Conservation (phyloP, 306 rosid species). For the Adenanthera pavonina region DNA sequence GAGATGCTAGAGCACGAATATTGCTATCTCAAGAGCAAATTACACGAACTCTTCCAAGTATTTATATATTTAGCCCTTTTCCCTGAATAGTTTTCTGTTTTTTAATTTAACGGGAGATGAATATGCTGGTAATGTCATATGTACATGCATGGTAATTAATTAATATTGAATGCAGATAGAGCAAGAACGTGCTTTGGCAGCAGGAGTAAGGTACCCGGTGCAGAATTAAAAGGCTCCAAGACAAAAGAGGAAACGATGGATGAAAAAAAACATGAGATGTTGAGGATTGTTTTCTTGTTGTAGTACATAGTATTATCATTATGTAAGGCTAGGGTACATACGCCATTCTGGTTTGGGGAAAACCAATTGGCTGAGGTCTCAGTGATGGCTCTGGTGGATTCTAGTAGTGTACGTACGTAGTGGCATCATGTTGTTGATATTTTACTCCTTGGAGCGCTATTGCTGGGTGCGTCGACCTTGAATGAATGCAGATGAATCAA, state of each 20-base stretch:
- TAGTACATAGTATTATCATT: neutral
- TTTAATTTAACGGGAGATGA: too few species aligned
- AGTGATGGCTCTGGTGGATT: conserved; percentile 36
- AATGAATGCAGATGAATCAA: conserved; percentile 33
- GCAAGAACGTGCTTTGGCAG: conserved; percentile 85
- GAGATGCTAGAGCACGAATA: conserved; percentile 91
- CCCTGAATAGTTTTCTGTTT: too few species aligned
- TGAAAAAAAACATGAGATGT: neutral
- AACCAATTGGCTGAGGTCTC: neutral
- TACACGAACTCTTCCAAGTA: conserved; percentile 94
- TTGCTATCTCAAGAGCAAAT: conserved; percentile 90
- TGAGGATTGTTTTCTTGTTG: neutral
- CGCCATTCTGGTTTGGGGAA: conserved; percentile 19
- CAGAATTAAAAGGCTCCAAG: conserved; percentile 43
- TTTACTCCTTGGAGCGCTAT: neutral
- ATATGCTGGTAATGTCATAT: neutral
- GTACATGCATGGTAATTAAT: neutral
- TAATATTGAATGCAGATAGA: conserved; percentile 56
- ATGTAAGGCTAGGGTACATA: neutral
- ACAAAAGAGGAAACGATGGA: neutral
- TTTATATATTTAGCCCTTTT: neutral
- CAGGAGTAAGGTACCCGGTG: conserved; percentile 85
- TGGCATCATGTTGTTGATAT: conserved; percentile 19
- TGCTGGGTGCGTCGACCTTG: conserved; percentile 38
- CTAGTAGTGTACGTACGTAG: conserved; percentile 19